Base-by-base conservation (phyloP, 2,329 filamentous ascomycete genomes). In the Pezicula neosporulosa region DNA sequence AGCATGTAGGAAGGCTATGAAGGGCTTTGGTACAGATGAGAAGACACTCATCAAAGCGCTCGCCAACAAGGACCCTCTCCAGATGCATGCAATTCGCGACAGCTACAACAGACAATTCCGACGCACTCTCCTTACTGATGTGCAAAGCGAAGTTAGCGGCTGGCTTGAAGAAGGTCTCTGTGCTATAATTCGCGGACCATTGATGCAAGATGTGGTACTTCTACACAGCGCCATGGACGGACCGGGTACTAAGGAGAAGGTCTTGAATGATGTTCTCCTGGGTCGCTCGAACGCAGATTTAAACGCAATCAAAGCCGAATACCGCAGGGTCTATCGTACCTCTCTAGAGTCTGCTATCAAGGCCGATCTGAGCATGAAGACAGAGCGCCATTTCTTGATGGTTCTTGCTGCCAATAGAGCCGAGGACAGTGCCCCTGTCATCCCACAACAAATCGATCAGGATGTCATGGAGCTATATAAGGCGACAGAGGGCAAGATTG, bases 21-120 rank as follows among this genome's bases (percentile, higher is more conserved):
- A 96, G 70, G 91, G 91, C 0, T 89, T 96, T 56, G 93, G 92
- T 33, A 97, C 92, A 0, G 84, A 97, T 63, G 92, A 97, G 68
- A 86, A 84, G 62, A 70, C 80, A 0, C 73, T 97, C 15, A 92
- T 96, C 56, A 73, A 76, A 2, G 73, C 86, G 3, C 74, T 97
- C 8, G 73, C 86, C 3, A 81, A 77, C 59, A 86, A 91, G 56
- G 89, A 95, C 57, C 87, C 92, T 1, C 74, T 91, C 4, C 89
- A 96, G 66, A 79, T 94, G 56, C 81, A 85, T 44, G 75, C 81
- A 8, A 76, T 95, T 47, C 82, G 85, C 51, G 68, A 77, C 7
- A 78, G 86, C 3, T 97, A 87, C 72, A 73, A 83, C 45, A 72
- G 82, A 52, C 72, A 77, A 55, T 78, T 86, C 69, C 75, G 76